Evolutionary conservation across 2,329 filamentous ascomycete species (phyloP), one percentile per base, ranked within the genome.

Genomic region (Nothopassalora personata): DNA sequence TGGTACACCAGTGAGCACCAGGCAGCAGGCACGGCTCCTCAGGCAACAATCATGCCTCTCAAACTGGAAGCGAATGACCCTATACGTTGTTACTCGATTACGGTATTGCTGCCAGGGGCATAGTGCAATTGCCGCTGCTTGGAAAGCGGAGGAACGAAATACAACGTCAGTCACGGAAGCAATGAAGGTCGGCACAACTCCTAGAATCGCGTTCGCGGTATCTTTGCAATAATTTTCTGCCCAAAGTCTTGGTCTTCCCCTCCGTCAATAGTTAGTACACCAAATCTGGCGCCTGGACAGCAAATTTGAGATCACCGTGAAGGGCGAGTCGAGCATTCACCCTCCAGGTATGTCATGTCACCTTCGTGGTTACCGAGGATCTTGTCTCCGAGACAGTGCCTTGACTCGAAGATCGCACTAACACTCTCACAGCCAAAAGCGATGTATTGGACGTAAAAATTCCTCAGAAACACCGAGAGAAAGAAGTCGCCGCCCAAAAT

Each of bases 371-470:
- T 3, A 2, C 23, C 23, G 23, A 23, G 23, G 23, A 23, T 1
- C 23, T 23, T 23, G 23, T 23, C 23, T 4, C 39, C n/a, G n/a
- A 15, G 39, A 43, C 15, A 11, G 8, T 34, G 31, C 39, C 15
- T 4, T 49, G 19, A 4, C 11, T 18, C 19, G 11, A 23, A 23
- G 23, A 23, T 3, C 23, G 3, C 23, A 23, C 23, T 23, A 23
- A 23, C 23, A 23, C 23, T 23, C 36, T 53, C 7, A 31, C 53
- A n/a, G 57, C 59, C 33, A 55, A 60, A 19, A 45, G 59, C 15
- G 55, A 55, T 13, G 45, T 55, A 8, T 55, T 60, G 18, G 43
- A 19, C 8, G 34, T 60, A 18, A 23, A 43, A 27, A 53, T 60
- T 10, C 18, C 33, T 2, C 46, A 4, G 15, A 49, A 18, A 9